Base-by-base conservation (phyloP, 495 filamentous ascomycete genomes). In the Antarctomyces pellizariae region DNA sequence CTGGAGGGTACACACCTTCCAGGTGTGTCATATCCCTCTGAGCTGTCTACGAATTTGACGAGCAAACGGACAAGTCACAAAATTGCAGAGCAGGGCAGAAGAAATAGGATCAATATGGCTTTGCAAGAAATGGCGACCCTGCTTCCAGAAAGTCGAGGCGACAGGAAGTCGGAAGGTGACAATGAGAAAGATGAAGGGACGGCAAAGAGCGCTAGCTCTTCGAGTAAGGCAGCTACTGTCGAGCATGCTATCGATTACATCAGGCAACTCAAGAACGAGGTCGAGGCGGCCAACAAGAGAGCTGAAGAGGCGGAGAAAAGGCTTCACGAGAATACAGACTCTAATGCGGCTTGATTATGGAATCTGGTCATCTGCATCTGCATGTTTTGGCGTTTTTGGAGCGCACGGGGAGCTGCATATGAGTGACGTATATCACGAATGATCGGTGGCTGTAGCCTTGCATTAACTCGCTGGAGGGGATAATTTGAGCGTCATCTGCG, bases 31-130 rank as follows among this genome's bases (percentile, higher is more conserved):
- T 97, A 92, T 35, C 86, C 86, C 0, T 75, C 77, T 37, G 73
- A 78, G 9, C 59, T 97, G 11, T 84, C 80, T 3, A 86, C 82
- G 17, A 89, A 89, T 29, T 52, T 97, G 16, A 93, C 82, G 14
- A 90, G 79, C 6, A 97, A 97, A 54, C 75, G 86, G 34, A 95
- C 86, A 4, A 90, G 79, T 20, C 86, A 97, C 54, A 97, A 97
- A 46, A 74, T 97, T 32, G 86, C 86, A 4, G 86, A 97, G 47
- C 86, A 97, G 52, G 89, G 86, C 3, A 68, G 86, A 13, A 56
- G 86, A 31, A 93, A 95, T 43, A 67, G 86, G 25, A 95, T 97
- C 48, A 97, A 97, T 47, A 77, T 66, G 22, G 84, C 84, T 2
- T 55, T 97, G 2, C 75, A 82, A 36, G 83, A 93, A 44, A 91